Evolutionary conservation across 2,329 filamentous ascomycete genomes (phyloP).

Genomic region (Apiospora arundinis): DNA sequence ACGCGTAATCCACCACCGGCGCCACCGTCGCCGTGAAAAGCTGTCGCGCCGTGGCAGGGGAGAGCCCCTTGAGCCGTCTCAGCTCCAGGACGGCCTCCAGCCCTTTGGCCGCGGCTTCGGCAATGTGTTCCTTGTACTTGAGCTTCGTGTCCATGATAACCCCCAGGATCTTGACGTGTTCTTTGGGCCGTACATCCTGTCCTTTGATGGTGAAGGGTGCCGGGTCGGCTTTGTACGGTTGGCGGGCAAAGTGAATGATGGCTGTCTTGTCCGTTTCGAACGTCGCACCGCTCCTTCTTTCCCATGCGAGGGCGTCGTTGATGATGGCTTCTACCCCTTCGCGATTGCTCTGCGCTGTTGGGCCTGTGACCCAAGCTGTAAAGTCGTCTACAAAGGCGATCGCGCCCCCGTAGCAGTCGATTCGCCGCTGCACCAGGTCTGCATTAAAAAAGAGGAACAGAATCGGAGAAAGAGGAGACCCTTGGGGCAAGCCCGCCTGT

Average conservation of each 20-base stretch:
- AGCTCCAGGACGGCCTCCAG: constrained; percentile 1
- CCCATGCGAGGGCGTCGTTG: constrained; percentile 31
- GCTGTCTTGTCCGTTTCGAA: constrained; percentile 36
- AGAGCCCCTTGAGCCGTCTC: background rate
- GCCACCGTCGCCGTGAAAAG: constrained; percentile 2
- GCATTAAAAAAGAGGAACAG: constrained; percentile 43
- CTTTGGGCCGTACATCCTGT: background rate
- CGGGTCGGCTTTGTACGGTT: background rate
- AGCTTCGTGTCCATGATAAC: constrained; percentile 32
- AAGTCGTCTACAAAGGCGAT: constrained; percentile 29
- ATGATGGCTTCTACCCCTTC: constrained; percentile 34
- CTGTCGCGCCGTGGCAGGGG: constrained; percentile 9
- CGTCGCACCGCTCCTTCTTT: constrained; percentile 33
- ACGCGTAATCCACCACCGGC: constrained; percentile 14
- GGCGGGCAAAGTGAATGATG: constrained; percentile 27
- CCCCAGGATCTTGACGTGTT: constrained; percentile 28
- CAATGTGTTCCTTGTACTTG: constrained; percentile 26
- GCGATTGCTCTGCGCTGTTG: constrained; percentile 25
- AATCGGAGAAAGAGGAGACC: constrained; percentile 43
- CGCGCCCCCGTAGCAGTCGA: constrained; percentile 35
- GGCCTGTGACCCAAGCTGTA: background rate
- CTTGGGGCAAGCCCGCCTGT: constrained; percentile 38
- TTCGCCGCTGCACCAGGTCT: constrained; percentile 35
- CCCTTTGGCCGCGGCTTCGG: constrained; percentile 24
- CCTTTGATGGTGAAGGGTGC: constrained; percentile 12